Conservation (phyloP, 768 basidiomycete species). For the Nidularia sp. region DNA sequence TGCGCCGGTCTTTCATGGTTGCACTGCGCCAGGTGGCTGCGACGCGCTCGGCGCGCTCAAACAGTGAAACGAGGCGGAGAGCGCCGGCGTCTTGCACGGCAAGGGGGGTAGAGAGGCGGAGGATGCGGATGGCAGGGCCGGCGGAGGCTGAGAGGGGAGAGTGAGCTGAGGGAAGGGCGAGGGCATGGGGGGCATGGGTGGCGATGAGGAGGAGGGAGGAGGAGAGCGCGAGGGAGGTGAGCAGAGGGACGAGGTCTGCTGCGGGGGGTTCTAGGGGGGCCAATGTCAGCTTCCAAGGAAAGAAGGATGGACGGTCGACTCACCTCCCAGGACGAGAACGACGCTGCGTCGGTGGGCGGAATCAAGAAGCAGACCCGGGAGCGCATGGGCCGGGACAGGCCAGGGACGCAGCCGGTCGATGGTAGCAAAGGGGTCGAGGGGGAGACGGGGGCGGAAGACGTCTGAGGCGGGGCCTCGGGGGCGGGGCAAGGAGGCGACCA, state of each 20-base stretch:
- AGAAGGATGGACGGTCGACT: neutral
- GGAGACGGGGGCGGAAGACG: slow-evolving; percentile 32
- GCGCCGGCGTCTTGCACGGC: slow-evolving; percentile 30
- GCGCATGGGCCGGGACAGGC: slow-evolving; percentile 11
- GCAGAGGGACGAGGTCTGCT: slow-evolving; percentile 29
- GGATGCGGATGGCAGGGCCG: slow-evolving; percentile 21
- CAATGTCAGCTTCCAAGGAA: neutral
- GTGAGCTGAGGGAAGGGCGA: slow-evolving; percentile 9
- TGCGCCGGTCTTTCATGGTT: slow-evolving; percentile 4
- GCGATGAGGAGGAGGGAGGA: slow-evolving; percentile 35
- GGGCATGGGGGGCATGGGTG: slow-evolving; percentile 29
- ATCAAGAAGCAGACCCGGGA: neutral
- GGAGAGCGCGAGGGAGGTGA: slow-evolving; percentile 26
- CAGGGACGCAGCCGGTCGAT: slow-evolving; percentile 17
- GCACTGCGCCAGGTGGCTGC: slow-evolving; percentile 21
- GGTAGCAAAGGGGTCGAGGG: slow-evolving; percentile 28
- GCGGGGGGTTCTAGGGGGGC: slow-evolving; percentile 21
- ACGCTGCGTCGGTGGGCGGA: slow-evolving; percentile 14
- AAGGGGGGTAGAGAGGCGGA: slow-evolving; percentile 27
- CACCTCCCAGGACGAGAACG: slow-evolving; percentile 36
- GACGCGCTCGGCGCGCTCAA: slow-evolving; percentile 35
- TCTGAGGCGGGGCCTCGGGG: slow-evolving; percentile 6
- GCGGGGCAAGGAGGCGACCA: neutral
- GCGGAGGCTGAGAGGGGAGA: slow-evolving; percentile 4
- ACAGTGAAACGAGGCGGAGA: slow-evolving; percentile 32